Conservation (phyloP, 2,329 filamentous ascomycete genomes). For the Calonectria pauciramosa region DNA sequence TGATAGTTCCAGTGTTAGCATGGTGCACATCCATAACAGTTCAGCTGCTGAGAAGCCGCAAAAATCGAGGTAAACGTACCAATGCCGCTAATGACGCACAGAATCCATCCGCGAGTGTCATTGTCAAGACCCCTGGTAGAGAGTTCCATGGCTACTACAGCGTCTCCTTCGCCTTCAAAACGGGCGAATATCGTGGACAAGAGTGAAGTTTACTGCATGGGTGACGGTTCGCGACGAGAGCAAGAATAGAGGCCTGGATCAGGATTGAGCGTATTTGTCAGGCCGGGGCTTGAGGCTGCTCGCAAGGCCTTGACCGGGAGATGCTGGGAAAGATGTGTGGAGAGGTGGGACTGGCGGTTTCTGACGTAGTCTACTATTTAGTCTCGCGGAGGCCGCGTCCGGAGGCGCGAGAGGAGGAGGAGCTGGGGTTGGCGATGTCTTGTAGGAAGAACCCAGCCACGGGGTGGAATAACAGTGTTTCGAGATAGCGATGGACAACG, state of each 20-base stretch:
- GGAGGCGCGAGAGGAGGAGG: not conserved
- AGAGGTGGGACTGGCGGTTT: slow-evolving; percentile 28
- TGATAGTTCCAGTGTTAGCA: slow-evolving; percentile 3
- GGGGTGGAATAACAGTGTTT: not conserved
- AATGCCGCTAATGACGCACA: slow-evolving; percentile 85
- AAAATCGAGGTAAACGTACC: slow-evolving; percentile 58
- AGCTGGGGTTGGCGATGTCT: slow-evolving; percentile 7
- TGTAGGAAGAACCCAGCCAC: not conserved
- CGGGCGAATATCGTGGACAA: not conserved
- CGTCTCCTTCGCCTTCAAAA: slow-evolving; percentile 23
- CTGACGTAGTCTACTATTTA: slow-evolving; percentile 41
- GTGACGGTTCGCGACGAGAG: not conserved
- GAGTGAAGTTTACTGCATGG: slow-evolving; percentile 12
- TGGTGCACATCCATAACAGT: not conserved
- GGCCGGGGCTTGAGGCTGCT: not conserved
- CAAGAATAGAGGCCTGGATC: not conserved
- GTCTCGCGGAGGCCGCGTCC: not conserved
- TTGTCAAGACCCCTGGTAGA: slow-evolving; percentile 68
- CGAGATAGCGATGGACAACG: not conserved
- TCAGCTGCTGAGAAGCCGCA: not conserved
- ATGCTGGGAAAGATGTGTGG: slow-evolving; percentile 23
- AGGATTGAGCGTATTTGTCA: not conserved
- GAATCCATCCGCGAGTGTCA: slow-evolving; percentile 94
- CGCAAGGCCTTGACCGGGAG: not conserved
- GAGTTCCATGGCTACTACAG: slow-evolving; percentile 55